These are phyloP conservation scores for Chenopodium quinoa DNA, from an alignment of 148 eudicot genomes.

Conservation along the genomic window DNA sequence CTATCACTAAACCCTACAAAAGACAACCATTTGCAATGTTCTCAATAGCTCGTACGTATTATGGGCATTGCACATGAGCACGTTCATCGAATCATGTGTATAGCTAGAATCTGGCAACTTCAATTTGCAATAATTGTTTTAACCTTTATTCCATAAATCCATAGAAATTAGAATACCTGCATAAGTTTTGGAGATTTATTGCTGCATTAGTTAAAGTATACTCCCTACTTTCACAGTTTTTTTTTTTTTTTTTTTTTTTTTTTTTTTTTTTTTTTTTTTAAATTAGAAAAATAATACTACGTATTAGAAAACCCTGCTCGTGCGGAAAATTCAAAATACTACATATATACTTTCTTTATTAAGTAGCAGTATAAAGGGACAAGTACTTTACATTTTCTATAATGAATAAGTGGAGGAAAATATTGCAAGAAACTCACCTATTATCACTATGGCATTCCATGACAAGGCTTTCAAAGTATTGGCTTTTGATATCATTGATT, in stretches of 20 bases:
- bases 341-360: too few relatives aligned
- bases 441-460: not conserved
- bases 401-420: too few relatives aligned
- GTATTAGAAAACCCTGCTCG: too few relatives aligned
- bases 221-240: too few relatives aligned
- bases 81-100: not conserved
- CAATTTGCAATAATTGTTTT: not conserved
- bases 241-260: too few relatives aligned
- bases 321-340: too few relatives aligned
- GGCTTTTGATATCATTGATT: slow-evolving; percentile 15
- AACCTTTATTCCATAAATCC: not conserved
- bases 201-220: not conserved
- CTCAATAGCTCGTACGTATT: not conserved
- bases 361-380: too few relatives aligned
- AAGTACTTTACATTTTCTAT: too few relatives aligned
- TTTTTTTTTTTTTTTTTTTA: too few relatives aligned
- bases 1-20: too few relatives aligned
- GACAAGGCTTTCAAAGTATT: not conserved
- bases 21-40: too few relatives aligned
- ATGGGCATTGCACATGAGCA: not conserved
- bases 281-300: too few relatives aligned
- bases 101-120: not conserved
- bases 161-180: slow-evolving; percentile 14
- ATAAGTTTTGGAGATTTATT: not conserved
- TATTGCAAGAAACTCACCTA: not conserved